These are phyloP conservation scores for Zygoascus hellenicus DNA, from an alignment of 1,139 yeast genomes.

Conservation along the genomic window DNA sequence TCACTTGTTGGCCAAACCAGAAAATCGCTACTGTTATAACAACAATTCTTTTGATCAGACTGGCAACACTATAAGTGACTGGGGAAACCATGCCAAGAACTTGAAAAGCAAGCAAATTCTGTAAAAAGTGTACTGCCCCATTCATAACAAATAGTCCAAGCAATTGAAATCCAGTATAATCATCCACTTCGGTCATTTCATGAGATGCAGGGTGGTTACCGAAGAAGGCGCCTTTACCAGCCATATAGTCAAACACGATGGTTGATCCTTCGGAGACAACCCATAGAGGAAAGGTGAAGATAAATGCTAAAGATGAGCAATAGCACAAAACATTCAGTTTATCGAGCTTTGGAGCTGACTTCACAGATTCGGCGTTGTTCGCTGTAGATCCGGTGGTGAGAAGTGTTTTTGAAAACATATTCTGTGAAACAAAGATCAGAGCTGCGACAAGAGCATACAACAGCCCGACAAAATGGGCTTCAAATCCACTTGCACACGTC, in stretches of 20 bases:
- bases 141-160: constrained; percentile 35
- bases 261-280: constrained; percentile 52
- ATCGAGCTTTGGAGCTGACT: constrained; percentile 49
- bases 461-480: constrained; percentile 55
- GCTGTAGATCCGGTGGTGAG: constrained; percentile 42
- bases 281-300: constrained; percentile 74
- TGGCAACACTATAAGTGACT: constrained; percentile 87
- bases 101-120: constrained; percentile 84
- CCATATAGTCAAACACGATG: constrained; percentile 20
- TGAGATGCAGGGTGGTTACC: constrained; percentile 5
- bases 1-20: constrained; percentile 58
- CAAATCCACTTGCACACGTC: constrained; percentile 52
- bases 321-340: constrained; percentile 77
- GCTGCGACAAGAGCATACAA: constrained; percentile 73
- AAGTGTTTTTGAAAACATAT: constrained; percentile 81
- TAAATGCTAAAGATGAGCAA: constrained; percentile 77
- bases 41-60: constrained; percentile 77
- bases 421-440: constrained; percentile 83
- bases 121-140: constrained; percentile 78
- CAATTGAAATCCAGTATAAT: constrained; percentile 15
- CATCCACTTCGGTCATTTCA: constrained; percentile 9
- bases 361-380: neutral
- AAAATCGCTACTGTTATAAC: constrained; percentile 75
- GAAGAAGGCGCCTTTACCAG: constrained; percentile 15
- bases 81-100: constrained; percentile 80